Conservation (phyloP, 1,139 yeast species). For the Chernovozyma sophiae-reginae region DNA sequence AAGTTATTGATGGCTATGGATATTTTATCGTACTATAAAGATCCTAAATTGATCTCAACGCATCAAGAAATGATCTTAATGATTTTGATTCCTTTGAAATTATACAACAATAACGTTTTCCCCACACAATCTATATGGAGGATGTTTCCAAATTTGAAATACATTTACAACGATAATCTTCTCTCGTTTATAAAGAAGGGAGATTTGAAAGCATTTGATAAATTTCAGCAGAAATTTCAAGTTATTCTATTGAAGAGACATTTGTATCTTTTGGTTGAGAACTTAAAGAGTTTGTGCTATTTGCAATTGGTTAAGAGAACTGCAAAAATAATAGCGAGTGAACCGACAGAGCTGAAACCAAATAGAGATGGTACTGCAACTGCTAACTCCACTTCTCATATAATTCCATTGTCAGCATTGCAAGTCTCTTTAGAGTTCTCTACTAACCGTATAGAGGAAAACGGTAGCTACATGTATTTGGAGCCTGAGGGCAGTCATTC, state of each 20-base stretch:
- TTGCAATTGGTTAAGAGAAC: constrained; percentile 51
- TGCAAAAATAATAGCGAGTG: constrained; percentile 25
- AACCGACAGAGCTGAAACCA: not conserved
- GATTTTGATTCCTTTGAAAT: constrained; percentile 52
- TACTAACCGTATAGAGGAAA: constrained; percentile 12
- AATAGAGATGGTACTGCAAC: constrained; percentile 19
- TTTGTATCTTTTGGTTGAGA: constrained; percentile 59
- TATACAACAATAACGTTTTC: constrained; percentile 37
- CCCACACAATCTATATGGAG: constrained; percentile 43
- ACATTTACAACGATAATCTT: constrained; percentile 45
- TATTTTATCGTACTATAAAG: constrained; percentile 23
- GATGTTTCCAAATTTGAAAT: constrained; percentile 38
- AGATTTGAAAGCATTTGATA: constrained; percentile 41
- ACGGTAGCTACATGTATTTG: not conserved
- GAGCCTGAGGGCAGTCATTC: constrained; percentile 11
- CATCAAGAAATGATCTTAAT: constrained; percentile 42
- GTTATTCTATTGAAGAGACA: constrained; percentile 53
- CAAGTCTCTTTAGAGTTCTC: constrained; percentile 45
- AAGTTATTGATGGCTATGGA: constrained; percentile 48
- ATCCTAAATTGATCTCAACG: constrained; percentile 17
- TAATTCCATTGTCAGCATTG: constrained; percentile 46
- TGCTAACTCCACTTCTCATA: constrained; percentile 24
- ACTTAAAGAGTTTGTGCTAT: constrained; percentile 48
- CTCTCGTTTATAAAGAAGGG: constrained; percentile 53
- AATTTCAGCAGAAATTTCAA: constrained; percentile 30